Base-by-base conservation (phyloP, 306 rosid species). In the Myrica gale region DNA sequence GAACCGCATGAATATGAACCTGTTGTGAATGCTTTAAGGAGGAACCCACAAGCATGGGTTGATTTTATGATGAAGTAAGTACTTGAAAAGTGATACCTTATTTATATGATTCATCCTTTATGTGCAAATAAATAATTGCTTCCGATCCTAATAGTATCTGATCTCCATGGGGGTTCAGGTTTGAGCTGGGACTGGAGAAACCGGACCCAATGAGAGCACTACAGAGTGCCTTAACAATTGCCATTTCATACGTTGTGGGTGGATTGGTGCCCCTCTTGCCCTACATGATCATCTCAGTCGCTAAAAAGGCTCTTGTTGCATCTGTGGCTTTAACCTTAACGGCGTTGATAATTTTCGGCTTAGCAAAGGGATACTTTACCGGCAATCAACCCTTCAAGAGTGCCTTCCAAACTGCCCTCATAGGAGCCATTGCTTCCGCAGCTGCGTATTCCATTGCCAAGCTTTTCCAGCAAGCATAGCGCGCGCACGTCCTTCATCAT, bases 11-110 rank as follows among this genome's bases (percentile, higher is more conserved):
- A 94, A 65, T 94, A 92, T 82, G 84, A 76, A 26, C 98, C 98
- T 1, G 97, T 91, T 20, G 88, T 94, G 5, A 91, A 47, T 83
- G 89, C 98, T 73, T 90, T 94, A 6, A 81, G 94, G 72, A 92
- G 85, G 78, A 91, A 80, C 0, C 98, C 98, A 46, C 88, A 90
- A 75, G 96, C 98, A 21, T 94, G 96, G 98, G 82, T 94, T 55
- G 96, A 94, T 83, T 94, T 94, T 86, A 94, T 94, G 98, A 94
- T 94, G 98, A 94, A 89, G 98, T 94, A 76, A 88, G 87, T 73
- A 37, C n/a, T 23, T 62, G 12, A 37, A 42, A 66, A 66, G 13
- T 20, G 42, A 21, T 19, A 7, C 3, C 11, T 60, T 11, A 1
- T 32, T 60, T 65, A 13, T 39, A 32, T 26, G 67, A 60, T 26